A percentile compares a stretch with the other conserved stretches of the same genome.
Conservation (phyloP, 2,329 filamentous ascomycete species). For the Gremmenia infestans region DNA sequence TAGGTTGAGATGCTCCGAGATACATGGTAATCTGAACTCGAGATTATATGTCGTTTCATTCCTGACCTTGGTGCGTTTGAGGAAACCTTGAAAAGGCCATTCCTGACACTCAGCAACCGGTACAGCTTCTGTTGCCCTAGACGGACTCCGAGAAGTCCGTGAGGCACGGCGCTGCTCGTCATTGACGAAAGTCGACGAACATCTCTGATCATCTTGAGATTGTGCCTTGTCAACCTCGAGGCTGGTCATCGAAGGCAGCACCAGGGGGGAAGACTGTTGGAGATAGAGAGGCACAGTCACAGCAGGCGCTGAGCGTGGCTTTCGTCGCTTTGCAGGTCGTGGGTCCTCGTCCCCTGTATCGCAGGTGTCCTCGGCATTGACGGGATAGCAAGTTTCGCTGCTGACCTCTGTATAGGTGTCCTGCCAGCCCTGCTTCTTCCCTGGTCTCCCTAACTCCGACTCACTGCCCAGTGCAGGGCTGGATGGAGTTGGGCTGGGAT, state of each 20-base stretch:
- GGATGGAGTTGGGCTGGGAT: conserved; percentile 2
- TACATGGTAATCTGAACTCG: conserved; percentile 14
- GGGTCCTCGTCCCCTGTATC: conserved; percentile 10
- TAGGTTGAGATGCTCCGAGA: not conserved
- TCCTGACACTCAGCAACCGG: conserved; percentile 18
- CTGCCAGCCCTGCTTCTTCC: conserved; percentile 12
- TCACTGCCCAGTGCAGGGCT: conserved; percentile 1
- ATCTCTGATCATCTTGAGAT: conserved; percentile 1
- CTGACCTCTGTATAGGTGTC: conserved; percentile 10
- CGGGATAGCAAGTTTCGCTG: conserved; percentile 8
- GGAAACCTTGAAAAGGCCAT: conserved; percentile 18
- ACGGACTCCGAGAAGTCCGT: conserved; percentile 11
- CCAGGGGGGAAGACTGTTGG: conserved; percentile 1
- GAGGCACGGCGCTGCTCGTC: conserved; percentile 4
- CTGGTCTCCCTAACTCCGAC: conserved; percentile 1
- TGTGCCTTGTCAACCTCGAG: conserved; percentile 3
- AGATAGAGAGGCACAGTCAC: not conserved
- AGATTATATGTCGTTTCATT: conserved; percentile 16
- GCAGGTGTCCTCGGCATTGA: conserved; percentile 6
- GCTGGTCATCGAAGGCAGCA: not conserved
- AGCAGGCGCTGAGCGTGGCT: conserved; percentile 3
- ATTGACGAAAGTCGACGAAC: conserved; percentile 5
- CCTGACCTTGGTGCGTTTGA: conserved; percentile 11
- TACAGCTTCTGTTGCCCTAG: conserved; percentile 2
- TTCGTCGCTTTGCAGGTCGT: conserved; percentile 16